Base-by-base conservation (phyloP, 352 stramenopile genomes). In the Thraustotheca clavata region DNA sequence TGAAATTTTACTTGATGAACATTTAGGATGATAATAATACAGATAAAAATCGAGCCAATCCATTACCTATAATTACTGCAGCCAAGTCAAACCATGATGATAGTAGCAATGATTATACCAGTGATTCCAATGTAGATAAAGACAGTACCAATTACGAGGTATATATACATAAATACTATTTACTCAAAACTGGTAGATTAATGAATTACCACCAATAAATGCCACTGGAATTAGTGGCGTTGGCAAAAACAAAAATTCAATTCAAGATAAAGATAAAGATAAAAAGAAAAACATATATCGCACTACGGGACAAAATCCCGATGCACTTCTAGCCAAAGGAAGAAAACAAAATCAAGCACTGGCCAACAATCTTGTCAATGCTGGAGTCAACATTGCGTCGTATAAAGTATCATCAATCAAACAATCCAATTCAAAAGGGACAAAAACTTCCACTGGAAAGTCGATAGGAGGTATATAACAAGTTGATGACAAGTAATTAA, bases 151-250 rank as follows among this genome's bases (percentile, higher is more conserved):
- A 40, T 1, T 65, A 65, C 29, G 57, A 65, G 57, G 57, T 65
- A 49, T 48, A 20, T 34, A 35, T 35, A 9, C 11, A 29, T 1
- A 20, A 54, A 14, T 33, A 22, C 29, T 12, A 33, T 35, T 1
- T 26, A 31, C 38, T 46, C 27, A 7, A 31, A 12, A 9, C 46
- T 3, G 26, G n/a, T 60, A 65, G 57, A 65, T 65, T 33, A 65
- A 65, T 16, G 57, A 65, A 20, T 33, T 65, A 26, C 57, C 57
- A 14, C 57, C 57, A 3, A 65, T 65, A 40, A 65, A 65, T 22
- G 57, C 57, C 11, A 41, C 57, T 18, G 43, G 41, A 11, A 18
- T 54, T 14, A 55, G 40, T 4, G 46, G 46, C 57, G 33, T 36
- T 16, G 35, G n/a, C 7, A 27, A 54, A 18, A 46, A 43, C 9